Conservation (phyloP, 2,329 filamentous ascomycete genomes). For the Monosporascus sp. region DNA sequence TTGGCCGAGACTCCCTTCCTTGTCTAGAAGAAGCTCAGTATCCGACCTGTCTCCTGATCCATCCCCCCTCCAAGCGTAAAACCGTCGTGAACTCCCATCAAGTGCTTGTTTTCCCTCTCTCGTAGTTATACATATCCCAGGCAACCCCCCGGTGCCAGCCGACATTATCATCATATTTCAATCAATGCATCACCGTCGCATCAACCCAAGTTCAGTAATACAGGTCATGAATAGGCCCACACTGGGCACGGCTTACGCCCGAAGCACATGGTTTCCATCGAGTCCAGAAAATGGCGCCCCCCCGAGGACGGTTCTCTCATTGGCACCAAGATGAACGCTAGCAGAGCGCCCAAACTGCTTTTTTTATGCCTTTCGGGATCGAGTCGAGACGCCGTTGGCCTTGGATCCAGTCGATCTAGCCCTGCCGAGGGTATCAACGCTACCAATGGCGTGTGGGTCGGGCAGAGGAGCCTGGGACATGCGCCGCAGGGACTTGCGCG, state of each 20-base stretch:
- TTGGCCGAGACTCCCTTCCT: too few species aligned
- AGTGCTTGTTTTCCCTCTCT: background rate
- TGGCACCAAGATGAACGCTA: too few species aligned
- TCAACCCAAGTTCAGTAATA: background rate
- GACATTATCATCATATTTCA: slow-evolving; percentile 1
- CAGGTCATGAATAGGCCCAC: background rate
- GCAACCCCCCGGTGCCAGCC: background rate
- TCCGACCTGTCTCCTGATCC: too few species aligned
- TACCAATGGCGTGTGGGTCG: slow-evolving; percentile 72
- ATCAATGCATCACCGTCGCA: background rate
- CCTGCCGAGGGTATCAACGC: slow-evolving; percentile 48
- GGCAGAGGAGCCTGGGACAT: slow-evolving; percentile 66
- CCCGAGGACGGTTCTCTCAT: background rate
- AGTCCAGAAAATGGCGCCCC: background rate
- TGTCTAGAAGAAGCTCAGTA: too few species aligned
- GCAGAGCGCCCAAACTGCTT: background rate
- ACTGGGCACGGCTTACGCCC: background rate
- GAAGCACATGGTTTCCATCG: background rate
- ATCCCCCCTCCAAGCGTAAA: too few species aligned
- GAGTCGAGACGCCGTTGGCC: slow-evolving; percentile 56
- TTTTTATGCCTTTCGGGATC: slow-evolving; percentile 65
- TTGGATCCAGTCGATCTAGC: slow-evolving; percentile 50
- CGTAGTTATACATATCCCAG: background rate
- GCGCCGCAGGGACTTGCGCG: slow-evolving; percentile 68
- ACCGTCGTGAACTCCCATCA: background rate